These are phyloP conservation scores for Cicer pinnatifidum DNA, from an alignment of 306 rosid species.

Conservation along the genomic window DNA sequence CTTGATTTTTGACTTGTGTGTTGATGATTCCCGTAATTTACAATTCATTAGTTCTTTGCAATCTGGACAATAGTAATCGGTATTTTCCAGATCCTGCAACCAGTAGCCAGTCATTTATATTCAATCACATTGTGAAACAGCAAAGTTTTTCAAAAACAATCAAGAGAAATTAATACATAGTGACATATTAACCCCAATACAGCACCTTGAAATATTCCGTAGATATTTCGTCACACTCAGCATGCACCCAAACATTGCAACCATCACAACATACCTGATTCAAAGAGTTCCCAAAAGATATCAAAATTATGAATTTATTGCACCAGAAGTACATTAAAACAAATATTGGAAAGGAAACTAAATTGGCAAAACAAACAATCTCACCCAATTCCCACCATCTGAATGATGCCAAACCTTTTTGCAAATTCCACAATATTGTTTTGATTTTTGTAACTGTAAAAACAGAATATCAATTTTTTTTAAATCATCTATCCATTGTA, in stretches of 20 bases:
- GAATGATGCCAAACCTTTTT: constrained; percentile 93
- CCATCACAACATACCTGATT: constrained; percentile 93
- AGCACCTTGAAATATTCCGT: constrained; percentile 69
- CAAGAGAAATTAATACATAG: constrained; percentile 13
- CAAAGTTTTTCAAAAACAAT: constrained; percentile 15
- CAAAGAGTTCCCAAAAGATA: constrained; percentile 44
- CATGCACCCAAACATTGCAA: constrained; percentile 98
- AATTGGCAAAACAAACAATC: constrained; percentile 48
- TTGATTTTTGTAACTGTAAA: constrained; percentile 76
- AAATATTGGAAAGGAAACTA: constrained; percentile 18
- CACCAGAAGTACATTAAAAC: constrained; percentile 7
- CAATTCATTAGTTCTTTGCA: constrained; percentile 61
- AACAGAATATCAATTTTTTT: constrained; percentile 32
- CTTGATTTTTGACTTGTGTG: constrained; percentile 57
- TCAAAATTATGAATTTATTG: constrained; percentile 8
- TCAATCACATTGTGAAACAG: constrained; percentile 16
- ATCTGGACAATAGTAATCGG: constrained; percentile 88
- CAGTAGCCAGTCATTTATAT: constrained; percentile 37
- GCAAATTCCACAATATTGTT: constrained; percentile 97
- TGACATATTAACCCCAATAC: constrained; percentile 32
- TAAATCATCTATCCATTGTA: constrained; percentile 34
- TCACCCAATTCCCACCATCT: constrained; percentile 97
- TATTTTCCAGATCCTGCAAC: constrained; percentile 75
- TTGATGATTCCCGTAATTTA: constrained; percentile 51
- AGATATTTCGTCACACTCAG: constrained; percentile 82